Percentiles rank a stretch among this genome's conserved stretches.
phyloP scores from a whole-genome alignment of 768 basidiomycete genomes.

The Albatrellus ellisii region DNA sequence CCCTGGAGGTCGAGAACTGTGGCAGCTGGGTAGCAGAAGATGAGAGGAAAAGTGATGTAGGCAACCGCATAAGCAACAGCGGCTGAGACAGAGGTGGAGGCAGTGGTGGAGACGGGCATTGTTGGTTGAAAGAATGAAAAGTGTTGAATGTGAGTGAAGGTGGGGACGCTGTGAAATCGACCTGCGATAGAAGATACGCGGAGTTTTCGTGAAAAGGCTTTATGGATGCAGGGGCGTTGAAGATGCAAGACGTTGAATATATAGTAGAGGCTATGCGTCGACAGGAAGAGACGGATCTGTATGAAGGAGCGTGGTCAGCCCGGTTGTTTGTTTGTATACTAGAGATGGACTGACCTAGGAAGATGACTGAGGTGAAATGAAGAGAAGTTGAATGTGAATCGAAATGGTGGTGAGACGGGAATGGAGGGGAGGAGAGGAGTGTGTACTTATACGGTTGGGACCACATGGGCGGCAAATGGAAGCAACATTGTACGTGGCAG shows the following conservation, averaged over 20 bases:
- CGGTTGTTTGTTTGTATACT: not conserved
- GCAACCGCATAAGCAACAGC: slow-evolving; percentile 64
- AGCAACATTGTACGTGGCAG: slow-evolving; percentile 18
- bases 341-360: not conserved
- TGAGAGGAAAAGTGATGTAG: slow-evolving; percentile 58
- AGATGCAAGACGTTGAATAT: slow-evolving; percentile 10
- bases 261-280: slow-evolving; percentile 14
- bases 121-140: slow-evolving; percentile 5
- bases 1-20: slow-evolving; percentile 59
- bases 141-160: slow-evolving; percentile 4
- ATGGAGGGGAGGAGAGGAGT: not conserved
- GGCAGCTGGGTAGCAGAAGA: slow-evolving; percentile 39
- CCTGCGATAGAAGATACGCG: slow-evolving; percentile 41
- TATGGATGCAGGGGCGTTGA: slow-evolving; percentile 16
- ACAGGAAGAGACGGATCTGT: slow-evolving; percentile 4
- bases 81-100: slow-evolving; percentile 37
- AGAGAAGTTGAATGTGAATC: slow-evolving; percentile 8
- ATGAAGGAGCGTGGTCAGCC: not conserved
- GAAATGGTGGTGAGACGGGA: slow-evolving; percentile 7
- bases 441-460: slow-evolving; percentile 19
- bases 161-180: slow-evolving; percentile 29
- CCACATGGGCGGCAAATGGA: slow-evolving; percentile 8
- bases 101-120: slow-evolving; percentile 23
- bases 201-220: slow-evolving; percentile 24
- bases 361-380: slow-evolving; percentile 5